Conservation (phyloP, 2,329 filamentous ascomycete genomes). For the Diaporthe citri region DNA sequence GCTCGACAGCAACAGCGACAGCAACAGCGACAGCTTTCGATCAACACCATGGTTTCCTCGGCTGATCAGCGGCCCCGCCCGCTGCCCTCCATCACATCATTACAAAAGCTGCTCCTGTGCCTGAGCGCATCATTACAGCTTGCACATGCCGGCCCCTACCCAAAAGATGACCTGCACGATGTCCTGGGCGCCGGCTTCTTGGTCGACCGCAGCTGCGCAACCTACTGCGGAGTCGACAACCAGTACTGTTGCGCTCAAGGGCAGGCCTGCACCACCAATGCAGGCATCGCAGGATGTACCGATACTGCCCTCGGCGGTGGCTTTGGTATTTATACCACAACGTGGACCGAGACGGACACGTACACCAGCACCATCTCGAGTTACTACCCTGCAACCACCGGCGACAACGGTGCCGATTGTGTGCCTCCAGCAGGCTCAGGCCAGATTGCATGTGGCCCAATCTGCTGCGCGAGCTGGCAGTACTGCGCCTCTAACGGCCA, state of each 20-base stretch:
- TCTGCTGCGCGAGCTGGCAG: slow-evolving; percentile 79
- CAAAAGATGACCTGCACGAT: slow-evolving; percentile 62
- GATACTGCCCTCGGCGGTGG: slow-evolving; percentile 49
- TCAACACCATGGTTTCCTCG: slow-evolving; percentile 33
- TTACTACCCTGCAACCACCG: slow-evolving; percentile 59
- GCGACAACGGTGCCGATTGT: slow-evolving; percentile 61
- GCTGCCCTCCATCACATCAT: slow-evolving; percentile 22
- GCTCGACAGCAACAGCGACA: slow-evolving; percentile 13
- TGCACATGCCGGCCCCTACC: slow-evolving; percentile 61
- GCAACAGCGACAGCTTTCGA: slow-evolving; percentile 5
- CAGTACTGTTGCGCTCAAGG: slow-evolving; percentile 67
- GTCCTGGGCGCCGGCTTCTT: slow-evolving; percentile 62
- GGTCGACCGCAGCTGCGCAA: slow-evolving; percentile 61
- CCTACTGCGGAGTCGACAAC: slow-evolving; percentile 67
- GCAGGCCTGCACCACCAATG: slow-evolving; percentile 64
- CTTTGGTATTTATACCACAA: slow-evolving; percentile 62
- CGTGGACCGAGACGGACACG: slow-evolving; percentile 72
- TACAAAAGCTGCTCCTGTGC: slow-evolving; percentile 37
- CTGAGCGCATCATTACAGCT: slow-evolving; percentile 56
- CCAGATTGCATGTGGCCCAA: slow-evolving; percentile 73
- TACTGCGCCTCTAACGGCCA: slow-evolving; percentile 72
- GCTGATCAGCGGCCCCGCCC: slow-evolving; percentile 15
- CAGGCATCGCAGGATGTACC: slow-evolving; percentile 64
- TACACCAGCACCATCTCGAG: slow-evolving; percentile 71
- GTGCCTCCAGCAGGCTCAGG: slow-evolving; percentile 61